These are phyloP conservation scores for Penicillium sp. DNA, from an alignment of 2,329 filamentous ascomycete genomes.

Conservation along the genomic window DNA sequence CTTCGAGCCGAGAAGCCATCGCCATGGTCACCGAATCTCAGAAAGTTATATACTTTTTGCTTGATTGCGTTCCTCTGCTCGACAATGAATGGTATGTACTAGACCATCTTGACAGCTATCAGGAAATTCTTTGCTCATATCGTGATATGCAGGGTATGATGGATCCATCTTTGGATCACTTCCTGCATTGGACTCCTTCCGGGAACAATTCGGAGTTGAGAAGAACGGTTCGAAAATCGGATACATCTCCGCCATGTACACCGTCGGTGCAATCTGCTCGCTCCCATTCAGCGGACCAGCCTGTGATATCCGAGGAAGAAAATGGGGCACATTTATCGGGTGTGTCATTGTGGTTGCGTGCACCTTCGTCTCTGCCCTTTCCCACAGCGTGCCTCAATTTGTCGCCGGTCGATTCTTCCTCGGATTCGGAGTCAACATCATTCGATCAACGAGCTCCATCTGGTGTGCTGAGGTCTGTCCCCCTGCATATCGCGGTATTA, in stretches of 20 bases:
- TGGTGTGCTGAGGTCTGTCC: slow-evolving; percentile 46
- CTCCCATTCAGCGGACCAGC: slow-evolving; percentile 13
- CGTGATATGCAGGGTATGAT: slow-evolving; percentile 6
- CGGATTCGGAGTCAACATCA: slow-evolving; percentile 35
- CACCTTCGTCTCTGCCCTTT: slow-evolving; percentile 7
- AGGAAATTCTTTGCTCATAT: neutral
- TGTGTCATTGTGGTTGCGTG: slow-evolving; percentile 10
- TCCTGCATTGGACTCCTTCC: slow-evolving; percentile 7
- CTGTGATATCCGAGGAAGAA: slow-evolving; percentile 4
- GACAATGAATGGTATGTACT: slow-evolving; percentile 12
- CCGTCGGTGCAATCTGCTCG: slow-evolving; percentile 11
- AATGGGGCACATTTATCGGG: slow-evolving; percentile 12
- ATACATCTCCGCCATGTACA: slow-evolving; percentile 15
- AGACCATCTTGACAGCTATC: neutral
- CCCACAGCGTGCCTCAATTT: slow-evolving; percentile 21
- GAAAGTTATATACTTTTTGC: slow-evolving; percentile 9
- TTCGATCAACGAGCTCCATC: slow-evolving; percentile 32
- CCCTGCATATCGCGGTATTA: slow-evolving; percentile 39
- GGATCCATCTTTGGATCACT: slow-evolving; percentile 13
- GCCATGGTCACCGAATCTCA: slow-evolving; percentile 14
- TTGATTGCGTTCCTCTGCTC: slow-evolving; percentile 14
- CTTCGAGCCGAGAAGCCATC: slow-evolving; percentile 9
- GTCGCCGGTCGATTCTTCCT: slow-evolving; percentile 38
- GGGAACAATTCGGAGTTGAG: slow-evolving; percentile 10
- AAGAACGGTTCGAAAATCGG: slow-evolving; percentile 9